phyloP scores from a whole-genome alignment of 75 land plant genomes.

The Larix kaempferi region DNA sequence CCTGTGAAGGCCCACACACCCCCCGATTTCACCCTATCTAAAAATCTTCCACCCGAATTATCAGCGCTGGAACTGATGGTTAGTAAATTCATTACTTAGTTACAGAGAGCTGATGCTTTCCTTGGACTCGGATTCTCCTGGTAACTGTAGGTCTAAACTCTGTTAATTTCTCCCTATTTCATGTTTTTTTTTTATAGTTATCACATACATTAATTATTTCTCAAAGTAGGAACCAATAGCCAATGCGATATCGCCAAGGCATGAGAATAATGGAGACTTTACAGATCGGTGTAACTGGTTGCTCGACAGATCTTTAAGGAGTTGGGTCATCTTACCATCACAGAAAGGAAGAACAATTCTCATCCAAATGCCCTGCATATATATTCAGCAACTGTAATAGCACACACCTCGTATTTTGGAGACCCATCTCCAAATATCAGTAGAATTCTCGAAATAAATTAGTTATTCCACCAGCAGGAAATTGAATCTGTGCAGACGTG shows the following conservation, averaged over 20 bases:
- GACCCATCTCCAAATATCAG: slow-evolving; percentile 65
- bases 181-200: too few species aligned
- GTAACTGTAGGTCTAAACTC: too few species aligned
- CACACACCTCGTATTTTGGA: slow-evolving; percentile 77
- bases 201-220: slow-evolving; percentile 52
- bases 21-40: too few species aligned
- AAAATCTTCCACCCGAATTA: too few species aligned
- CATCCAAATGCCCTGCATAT: slow-evolving; percentile 58
- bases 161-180: too few species aligned
- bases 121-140: too few species aligned
- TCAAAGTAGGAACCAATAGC: slow-evolving; percentile 70
- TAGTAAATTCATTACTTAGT: too few species aligned
- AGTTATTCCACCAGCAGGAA: too few species aligned
- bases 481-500: too few species aligned
- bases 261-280: slow-evolving; percentile 73
- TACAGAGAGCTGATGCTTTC: too few species aligned
- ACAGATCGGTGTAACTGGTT: slow-evolving; percentile 61
- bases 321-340: slow-evolving; percentile 73
- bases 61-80: too few species aligned
- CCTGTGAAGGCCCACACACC: too few species aligned
- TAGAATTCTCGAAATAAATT: slow-evolving; percentile 69
- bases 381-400: slow-evolving; percentile 76
- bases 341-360: slow-evolving; percentile 57
- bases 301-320: slow-evolving; percentile 60
- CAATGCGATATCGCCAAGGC: slow-evolving; percentile 82